phyloP scores from a whole-genome alignment of 2,329 filamentous ascomycete genomes.

The Penicillium sp. region DNA sequence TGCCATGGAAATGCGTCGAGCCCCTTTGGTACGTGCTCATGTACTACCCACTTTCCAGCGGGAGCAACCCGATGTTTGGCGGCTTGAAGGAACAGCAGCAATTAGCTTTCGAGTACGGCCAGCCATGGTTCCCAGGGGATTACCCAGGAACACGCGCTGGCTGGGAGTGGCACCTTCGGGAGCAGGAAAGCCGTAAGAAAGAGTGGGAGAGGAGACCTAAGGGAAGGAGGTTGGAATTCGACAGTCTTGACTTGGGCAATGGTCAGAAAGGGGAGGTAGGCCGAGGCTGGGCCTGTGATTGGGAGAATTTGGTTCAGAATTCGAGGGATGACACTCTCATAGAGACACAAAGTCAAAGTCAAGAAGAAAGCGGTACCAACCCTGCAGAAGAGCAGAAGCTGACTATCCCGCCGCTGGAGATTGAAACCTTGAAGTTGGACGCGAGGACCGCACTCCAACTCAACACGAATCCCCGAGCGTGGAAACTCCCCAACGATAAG shows the following conservation, averaged over 20 bases:
- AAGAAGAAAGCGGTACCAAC: neutral
- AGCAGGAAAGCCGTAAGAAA: slow-evolving; percentile 56
- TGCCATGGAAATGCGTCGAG: slow-evolving; percentile 86
- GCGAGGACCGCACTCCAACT: neutral
- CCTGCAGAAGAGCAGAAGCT: slow-evolving; percentile 4
- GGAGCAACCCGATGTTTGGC: slow-evolving; percentile 76
- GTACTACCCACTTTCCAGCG: slow-evolving; percentile 73
- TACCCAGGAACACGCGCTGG: slow-evolving; percentile 76
- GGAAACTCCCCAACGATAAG: slow-evolving; percentile 12
- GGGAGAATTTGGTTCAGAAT: slow-evolving; percentile 61
- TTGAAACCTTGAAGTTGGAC: slow-evolving; percentile 39
- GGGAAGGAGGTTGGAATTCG: slow-evolving; percentile 74
- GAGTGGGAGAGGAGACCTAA: slow-evolving; percentile 76
- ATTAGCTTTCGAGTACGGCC: slow-evolving; percentile 71
- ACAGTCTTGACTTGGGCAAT: slow-evolving; percentile 67
- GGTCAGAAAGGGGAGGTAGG: slow-evolving; percentile 79
- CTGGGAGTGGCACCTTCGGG: slow-evolving; percentile 68
- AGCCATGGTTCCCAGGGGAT: slow-evolving; percentile 83
- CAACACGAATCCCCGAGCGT: neutral
- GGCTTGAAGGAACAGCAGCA: slow-evolving; percentile 77
- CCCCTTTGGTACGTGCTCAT: slow-evolving; percentile 83
- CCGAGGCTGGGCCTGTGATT: slow-evolving; percentile 77
- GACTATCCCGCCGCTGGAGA: slow-evolving; percentile 25
- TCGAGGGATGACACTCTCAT: slow-evolving; percentile 9
- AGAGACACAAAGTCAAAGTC: slow-evolving; percentile 8